Percentiles rank a stretch among this genome's conserved stretches.
phyloP scores from a whole-genome alignment of 495 filamentous ascomycete genomes.

The Penicillium bialowiezense region DNA sequence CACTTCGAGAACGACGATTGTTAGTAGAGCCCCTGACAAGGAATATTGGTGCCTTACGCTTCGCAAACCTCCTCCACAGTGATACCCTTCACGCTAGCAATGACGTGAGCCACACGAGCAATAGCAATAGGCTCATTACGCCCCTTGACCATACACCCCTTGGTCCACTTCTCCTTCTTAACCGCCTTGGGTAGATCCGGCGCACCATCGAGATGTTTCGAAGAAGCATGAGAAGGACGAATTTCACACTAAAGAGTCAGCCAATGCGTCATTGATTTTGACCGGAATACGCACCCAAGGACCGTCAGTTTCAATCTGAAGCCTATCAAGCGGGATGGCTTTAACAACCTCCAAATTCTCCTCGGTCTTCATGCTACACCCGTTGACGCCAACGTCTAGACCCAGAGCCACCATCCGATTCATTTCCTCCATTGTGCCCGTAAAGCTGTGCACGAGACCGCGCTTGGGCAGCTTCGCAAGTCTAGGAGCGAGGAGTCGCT shows the following conservation, averaged over 20 bases:
- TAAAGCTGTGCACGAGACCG: slow-evolving; percentile 89
- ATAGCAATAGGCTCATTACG: slow-evolving; percentile 89
- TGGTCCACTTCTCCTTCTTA: slow-evolving; percentile 91
- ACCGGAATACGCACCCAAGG: slow-evolving; percentile 60
- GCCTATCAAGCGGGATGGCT: slow-evolving; percentile 64
- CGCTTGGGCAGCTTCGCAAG: slow-evolving; percentile 59
- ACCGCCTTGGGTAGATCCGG: slow-evolving; percentile 54
- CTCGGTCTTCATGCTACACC: slow-evolving; percentile 87
- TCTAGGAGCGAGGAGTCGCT: slow-evolving; percentile 53
- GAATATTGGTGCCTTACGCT: slow-evolving; percentile 50
- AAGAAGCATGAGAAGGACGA: slow-evolving; percentile 50
- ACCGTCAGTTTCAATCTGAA: slow-evolving; percentile 94
- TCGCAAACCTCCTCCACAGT: slow-evolving; percentile 77
- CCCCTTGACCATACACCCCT: slow-evolving; percentile 82
- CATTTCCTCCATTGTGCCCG: slow-evolving; percentile 83
- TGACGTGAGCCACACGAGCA: slow-evolving; percentile 75
- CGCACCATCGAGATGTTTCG: slow-evolving; percentile 46
- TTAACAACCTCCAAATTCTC: slow-evolving; percentile 82
- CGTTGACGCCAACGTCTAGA: slow-evolving; percentile 83
- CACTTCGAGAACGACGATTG: slow-evolving; percentile 32
- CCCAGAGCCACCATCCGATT: slow-evolving; percentile 67
- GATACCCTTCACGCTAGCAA: slow-evolving; percentile 81
- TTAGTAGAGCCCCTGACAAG: slow-evolving; percentile 7
- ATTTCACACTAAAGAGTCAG: slow-evolving; percentile 48
- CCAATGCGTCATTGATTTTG: slow-evolving; percentile 4